phyloP scores from a whole-genome alignment of 2,329 filamentous ascomycete genomes.

The Aspergillus pseudoterreus region DNA sequence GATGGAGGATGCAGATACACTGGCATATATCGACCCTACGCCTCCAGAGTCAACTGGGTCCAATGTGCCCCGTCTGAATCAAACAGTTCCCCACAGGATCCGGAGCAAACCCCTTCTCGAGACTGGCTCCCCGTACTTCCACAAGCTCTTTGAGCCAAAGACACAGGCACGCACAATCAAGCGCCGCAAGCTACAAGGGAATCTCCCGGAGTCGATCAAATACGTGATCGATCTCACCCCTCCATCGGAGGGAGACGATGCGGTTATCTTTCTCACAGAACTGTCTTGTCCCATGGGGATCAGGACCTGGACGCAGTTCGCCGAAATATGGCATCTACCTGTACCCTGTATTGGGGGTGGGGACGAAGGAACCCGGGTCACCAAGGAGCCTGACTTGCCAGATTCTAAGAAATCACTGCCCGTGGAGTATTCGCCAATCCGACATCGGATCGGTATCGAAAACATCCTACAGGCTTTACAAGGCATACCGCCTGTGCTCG shows the following conservation, averaged over 20 bases:
- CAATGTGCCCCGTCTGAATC: slow-evolving; percentile 10
- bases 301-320: slow-evolving; percentile 51
- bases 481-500: slow-evolving; percentile 52
- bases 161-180: slow-evolving; percentile 26
- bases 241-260: slow-evolving; percentile 58
- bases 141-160: slow-evolving; percentile 26
- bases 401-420: slow-evolving; percentile 12
- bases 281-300: slow-evolving; percentile 57
- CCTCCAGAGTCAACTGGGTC: slow-evolving; percentile 10
- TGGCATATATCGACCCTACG: slow-evolving; percentile 34
- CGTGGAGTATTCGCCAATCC: slow-evolving; percentile 60
- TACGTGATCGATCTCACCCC: slow-evolving; percentile 64
- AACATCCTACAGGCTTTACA: slow-evolving; percentile 58
- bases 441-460: slow-evolving; percentile 62
- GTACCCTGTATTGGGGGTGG: slow-evolving; percentile 43
- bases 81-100: slow-evolving; percentile 29
- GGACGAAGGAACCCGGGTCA: slow-evolving; percentile 36
- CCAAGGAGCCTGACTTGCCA: neutral
- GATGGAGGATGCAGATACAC: slow-evolving; percentile 30
- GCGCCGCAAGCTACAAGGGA: slow-evolving; percentile 24
- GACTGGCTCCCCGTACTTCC: slow-evolving; percentile 28
- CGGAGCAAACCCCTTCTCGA: slow-evolving; percentile 29
- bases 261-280: slow-evolving; percentile 56
- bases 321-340: slow-evolving; percentile 37
- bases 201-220: slow-evolving; percentile 43